phyloP scores from a whole-genome alignment of 257 asterid species.

The Cruciata laevipes region DNA sequence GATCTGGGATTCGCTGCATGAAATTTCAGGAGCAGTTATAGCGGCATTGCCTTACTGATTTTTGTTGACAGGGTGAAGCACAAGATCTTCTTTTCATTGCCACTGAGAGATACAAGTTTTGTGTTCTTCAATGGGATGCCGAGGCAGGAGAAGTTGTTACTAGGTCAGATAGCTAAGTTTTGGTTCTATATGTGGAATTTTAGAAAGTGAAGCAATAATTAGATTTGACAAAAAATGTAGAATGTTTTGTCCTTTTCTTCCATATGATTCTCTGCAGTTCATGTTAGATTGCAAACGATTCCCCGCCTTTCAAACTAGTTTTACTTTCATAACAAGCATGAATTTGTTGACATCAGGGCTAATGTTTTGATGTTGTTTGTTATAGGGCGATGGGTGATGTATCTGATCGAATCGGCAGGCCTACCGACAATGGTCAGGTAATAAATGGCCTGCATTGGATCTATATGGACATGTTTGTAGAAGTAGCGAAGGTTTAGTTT shows the following conservation, averaged over 20 bases:
- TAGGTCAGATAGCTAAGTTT: constrained; percentile 37
- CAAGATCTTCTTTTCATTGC: constrained; percentile 90
- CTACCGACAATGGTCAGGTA: constrained; percentile 96
- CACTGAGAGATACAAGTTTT: constrained; percentile 83
- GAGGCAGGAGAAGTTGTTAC: constrained; percentile 72
- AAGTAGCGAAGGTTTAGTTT: not conserved
- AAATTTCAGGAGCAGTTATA: constrained; percentile 11
- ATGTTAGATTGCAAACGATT: not conserved
- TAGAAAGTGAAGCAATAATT: not conserved
- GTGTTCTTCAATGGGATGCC: constrained; percentile 89
- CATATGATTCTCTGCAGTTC: not conserved
- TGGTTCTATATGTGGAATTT: not conserved
- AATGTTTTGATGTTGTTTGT: constrained; percentile 1
- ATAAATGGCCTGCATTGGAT: not conserved
- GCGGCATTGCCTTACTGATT: not conserved
- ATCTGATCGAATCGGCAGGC: constrained; percentile 87
- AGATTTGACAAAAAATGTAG: not conserved
- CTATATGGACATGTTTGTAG: not conserved
- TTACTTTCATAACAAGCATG: not conserved
- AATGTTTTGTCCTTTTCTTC: not conserved
- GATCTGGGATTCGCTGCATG: constrained; percentile 22
- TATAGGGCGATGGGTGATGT: constrained; percentile 94
- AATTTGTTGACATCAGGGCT: not conserved
- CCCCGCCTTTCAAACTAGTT: not conserved
- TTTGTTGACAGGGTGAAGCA: constrained; percentile 63